Evolutionary conservation across 176 grass and related monocot genomes (phyloP).

Genomic region (Miscanthus lutarioriparius): DNA sequence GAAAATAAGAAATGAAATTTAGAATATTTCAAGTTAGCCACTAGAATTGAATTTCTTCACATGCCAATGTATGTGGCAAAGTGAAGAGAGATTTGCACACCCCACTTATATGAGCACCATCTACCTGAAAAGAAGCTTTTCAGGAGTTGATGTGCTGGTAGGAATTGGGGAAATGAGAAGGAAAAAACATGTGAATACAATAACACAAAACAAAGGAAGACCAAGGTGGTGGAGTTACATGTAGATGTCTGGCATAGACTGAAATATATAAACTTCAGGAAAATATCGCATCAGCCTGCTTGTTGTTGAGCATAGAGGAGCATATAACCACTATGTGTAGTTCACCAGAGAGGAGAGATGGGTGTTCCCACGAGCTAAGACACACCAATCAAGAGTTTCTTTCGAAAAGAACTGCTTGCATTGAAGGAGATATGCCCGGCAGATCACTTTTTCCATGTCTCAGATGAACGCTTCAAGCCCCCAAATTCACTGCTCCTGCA

Average conservation of each 20-base stretch:
- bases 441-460: conserved; percentile 80
- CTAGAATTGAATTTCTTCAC: conserved; percentile 24
- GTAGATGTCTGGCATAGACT: conserved; percentile 46
- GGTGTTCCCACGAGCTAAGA: conserved; percentile 55
- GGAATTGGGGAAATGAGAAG: conserved; percentile 2
- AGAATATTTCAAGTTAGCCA: conserved; percentile 29
- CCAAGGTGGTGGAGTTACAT: conserved; percentile 42
- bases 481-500: conserved; percentile 42
- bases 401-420: conserved; percentile 51
- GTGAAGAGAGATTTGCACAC: conserved; percentile 15
- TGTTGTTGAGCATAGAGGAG: conserved; percentile 52
- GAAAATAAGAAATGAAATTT: conserved; percentile 5
- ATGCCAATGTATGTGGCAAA: neutral
- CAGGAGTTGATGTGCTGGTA: conserved; percentile 37
- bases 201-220: conserved; percentile 24
- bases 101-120: conserved; percentile 42
- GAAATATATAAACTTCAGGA: conserved; percentile 44
- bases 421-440: conserved; percentile 43
- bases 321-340: conserved; percentile 65
- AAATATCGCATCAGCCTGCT: conserved; percentile 54
- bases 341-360: conserved; percentile 66
- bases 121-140: conserved; percentile 31
- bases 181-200: conserved; percentile 5
- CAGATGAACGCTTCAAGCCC: conserved; percentile 47
- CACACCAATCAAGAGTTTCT: conserved; percentile 59